Percentiles rank a stretch among this genome's conserved stretches.
Evolutionary conservation across 345 rosid species (phyloP).

Genomic region (Brassica nigra): DNA sequence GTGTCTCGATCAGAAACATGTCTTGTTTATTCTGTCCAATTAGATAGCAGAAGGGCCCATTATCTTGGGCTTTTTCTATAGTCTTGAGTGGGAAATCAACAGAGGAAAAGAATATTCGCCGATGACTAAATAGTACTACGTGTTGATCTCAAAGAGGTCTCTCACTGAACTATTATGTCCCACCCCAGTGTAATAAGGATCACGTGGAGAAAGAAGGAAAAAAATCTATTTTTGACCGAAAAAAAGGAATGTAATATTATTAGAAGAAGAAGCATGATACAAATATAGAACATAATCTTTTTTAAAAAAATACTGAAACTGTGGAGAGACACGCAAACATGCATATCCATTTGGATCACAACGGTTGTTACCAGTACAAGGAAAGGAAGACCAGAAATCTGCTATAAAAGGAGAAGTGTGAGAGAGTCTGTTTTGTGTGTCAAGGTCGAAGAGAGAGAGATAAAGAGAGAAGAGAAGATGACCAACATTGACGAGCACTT

Average conservation of each 20-base stretch:
- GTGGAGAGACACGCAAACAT: constrained; percentile 39
- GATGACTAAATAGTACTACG: constrained; percentile 20
- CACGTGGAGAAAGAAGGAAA: constrained; percentile 27
- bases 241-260: not conserved
- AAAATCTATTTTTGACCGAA: not conserved
- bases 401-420: not conserved
- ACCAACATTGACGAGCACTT: constrained; percentile 57
- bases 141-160: constrained; percentile 20
- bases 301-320: not conserved
- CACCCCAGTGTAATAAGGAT: constrained; percentile 10
- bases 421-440: constrained; percentile 11
- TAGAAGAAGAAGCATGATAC: not conserved
- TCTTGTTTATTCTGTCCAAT: too few relatives aligned
- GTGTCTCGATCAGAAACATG: too few relatives aligned
- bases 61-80: constrained; percentile 5
- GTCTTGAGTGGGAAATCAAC: not conserved
- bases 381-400: constrained; percentile 15
- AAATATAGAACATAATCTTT: not conserved
- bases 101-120: constrained; percentile 24
- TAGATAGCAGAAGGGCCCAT: not conserved
- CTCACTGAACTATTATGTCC: constrained; percentile 31
- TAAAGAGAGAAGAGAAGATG: constrained; percentile 35
- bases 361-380: constrained; percentile 34
- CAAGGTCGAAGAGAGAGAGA: not conserved
- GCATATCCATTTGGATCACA: constrained; percentile 34